These are phyloP conservation scores for Ganoderma sp. DNA, from an alignment of 1,284 basidiomycete genomes.

Conservation along the genomic window DNA sequence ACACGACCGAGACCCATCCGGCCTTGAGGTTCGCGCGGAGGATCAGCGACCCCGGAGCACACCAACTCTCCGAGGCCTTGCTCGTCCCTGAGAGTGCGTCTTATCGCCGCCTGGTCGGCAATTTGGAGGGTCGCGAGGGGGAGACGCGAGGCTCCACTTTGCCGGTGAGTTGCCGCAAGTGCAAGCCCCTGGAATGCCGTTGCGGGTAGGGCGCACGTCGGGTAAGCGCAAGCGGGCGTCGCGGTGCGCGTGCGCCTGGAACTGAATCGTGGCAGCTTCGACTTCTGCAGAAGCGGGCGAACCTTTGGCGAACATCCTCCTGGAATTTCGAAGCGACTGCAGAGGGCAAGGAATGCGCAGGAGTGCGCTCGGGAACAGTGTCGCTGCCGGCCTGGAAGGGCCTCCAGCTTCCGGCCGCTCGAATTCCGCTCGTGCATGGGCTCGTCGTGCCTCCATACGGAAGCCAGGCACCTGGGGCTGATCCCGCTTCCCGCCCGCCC, in stretches of 20 bases:
- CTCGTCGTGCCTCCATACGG: background rate
- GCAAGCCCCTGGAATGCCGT: background rate
- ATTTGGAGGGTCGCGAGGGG: background rate
- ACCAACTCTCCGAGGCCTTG: too few species aligned
- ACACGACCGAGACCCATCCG: background rate
- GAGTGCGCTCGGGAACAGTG: background rate
- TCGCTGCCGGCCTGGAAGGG: background rate
- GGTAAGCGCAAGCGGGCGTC: background rate
- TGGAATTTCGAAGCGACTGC: background rate
- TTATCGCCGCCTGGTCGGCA: slow-evolving; percentile 1
- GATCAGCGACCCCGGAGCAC: background rate
- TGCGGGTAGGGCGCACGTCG: background rate
- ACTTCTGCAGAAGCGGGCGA: background rate
- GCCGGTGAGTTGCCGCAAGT: slow-evolving; percentile 3
- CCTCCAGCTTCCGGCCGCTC: background rate
- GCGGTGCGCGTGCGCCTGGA: background rate
- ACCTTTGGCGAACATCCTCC: background rate
- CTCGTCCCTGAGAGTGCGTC: background rate
- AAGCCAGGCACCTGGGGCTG: background rate
- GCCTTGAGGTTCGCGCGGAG: background rate
- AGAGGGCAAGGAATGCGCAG: background rate
- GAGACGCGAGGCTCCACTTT: slow-evolving; percentile 2
- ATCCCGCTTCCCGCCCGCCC: background rate
- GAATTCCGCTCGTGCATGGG: slow-evolving; percentile 1
- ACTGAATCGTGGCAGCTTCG: background rate